Evolutionary conservation across 1,284 basidiomycete genomes (phyloP), one percentile per base, ranked within the genome.

Genomic region (Ustilago curta): DNA sequence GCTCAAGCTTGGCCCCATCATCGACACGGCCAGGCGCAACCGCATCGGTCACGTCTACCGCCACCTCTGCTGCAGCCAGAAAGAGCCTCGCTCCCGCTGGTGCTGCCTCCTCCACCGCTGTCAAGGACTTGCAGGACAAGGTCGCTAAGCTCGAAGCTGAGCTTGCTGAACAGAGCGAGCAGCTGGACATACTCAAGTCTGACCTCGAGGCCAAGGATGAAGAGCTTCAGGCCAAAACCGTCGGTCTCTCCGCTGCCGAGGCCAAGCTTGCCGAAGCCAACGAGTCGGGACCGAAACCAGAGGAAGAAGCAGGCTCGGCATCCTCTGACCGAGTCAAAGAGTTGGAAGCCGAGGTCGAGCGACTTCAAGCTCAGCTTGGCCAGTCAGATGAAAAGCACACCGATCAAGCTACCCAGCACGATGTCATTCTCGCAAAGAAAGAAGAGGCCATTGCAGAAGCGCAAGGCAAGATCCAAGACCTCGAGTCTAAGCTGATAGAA

Each of bases 151-250:
- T 74, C 4, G 75, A 77, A 48, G 56, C 67, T n/a, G 76, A 79
- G 48, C 65, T 79, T 12, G 59, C 77, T 4, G 68, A 77, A 39
- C 69, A 71, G 27, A 67, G 61, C 54, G 78, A 76, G 6, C 72
- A 78, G 56, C 31, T 79, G 35, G 52, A 70, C 35, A 54, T 55
- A 27, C 64, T 79, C 51, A 72, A 78, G 45, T 50, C 56, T 23
- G 78, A 78, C 9, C 73, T 77, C 40, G 76, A 77, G 51, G 51
- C 66, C 45, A 76, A 77, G 52, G 76, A 77, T 35, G 67, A 64
- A 31, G 72, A 75, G 57, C 70, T 78, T 21, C 74, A 76, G 51
- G 62, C 66, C 58, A 74, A 73, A 53, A 76, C 70, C 6, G 62
- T 71, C 40, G 70, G 66, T 21, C 63, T 78, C n/a, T 66, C 65